Percentiles rank a stretch among this genome's conserved stretches.
These are phyloP conservation scores for Yamadazyma endophytica DNA, from an alignment of 805 yeast species.

Conservation along the genomic window DNA sequence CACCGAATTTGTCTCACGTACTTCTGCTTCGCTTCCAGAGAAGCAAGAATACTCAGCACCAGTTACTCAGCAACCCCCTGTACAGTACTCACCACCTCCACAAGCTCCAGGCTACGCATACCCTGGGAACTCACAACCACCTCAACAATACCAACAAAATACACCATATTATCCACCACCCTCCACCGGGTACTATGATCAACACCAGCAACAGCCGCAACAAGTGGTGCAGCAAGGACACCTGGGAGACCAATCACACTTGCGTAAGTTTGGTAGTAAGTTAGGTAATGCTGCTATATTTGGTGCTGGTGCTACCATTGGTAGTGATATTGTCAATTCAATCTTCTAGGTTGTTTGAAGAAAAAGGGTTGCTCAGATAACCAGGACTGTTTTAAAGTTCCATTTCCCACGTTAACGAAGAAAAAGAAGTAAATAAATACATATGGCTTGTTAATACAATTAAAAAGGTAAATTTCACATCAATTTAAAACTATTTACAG, in stretches of 20 bases:
- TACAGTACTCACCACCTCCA: conserved; percentile 14
- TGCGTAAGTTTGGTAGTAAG: conserved; percentile 71
- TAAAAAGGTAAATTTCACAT: conserved; percentile 2
- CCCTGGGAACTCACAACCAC: conserved; percentile 8
- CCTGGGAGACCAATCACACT: too few species aligned
- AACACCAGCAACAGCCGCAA: conserved; percentile 16
- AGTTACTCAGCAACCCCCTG: conserved; percentile 16
- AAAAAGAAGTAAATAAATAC: not conserved
- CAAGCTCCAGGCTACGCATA: conserved; percentile 8
- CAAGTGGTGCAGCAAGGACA: conserved; percentile 23
- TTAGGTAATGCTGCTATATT: conserved; percentile 90
- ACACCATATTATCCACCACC: conserved; percentile 9
- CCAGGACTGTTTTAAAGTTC: not conserved
- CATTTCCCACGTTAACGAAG: not conserved
- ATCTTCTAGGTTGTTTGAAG: conserved; percentile 43
- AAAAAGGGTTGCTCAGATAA: not conserved
- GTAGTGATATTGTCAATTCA: conserved; percentile 73
- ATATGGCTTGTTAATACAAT: conserved; percentile 2
- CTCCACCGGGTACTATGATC: conserved; percentile 21
- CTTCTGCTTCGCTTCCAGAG: conserved; percentile 15
- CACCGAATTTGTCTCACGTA: conserved; percentile 22
- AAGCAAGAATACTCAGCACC: conserved; percentile 14
- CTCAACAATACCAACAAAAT: conserved; percentile 2
- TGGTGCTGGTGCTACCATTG: conserved; percentile 95
- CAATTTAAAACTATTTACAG: conserved; percentile 6